These are phyloP conservation scores for Gyromitra esculenta DNA, from an alignment of 2,329 filamentous ascomycete genomes.

Conservation along the genomic window DNA sequence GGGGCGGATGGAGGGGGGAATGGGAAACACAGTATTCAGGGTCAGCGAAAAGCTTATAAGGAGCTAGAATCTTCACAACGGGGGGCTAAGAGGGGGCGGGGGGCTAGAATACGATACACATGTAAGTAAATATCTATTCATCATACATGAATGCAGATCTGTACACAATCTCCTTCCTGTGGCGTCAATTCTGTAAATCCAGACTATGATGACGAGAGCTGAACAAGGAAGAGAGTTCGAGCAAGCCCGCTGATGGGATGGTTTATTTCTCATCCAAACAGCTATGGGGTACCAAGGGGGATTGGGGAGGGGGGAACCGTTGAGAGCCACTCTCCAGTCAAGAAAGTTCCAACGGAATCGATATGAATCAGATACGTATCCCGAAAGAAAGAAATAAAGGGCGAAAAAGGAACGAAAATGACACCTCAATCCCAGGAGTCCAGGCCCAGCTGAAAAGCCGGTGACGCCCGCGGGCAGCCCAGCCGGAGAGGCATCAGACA, in stretches of 20 bases:
- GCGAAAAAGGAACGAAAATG: conserved; percentile 18
- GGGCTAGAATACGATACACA: conserved; percentile 27
- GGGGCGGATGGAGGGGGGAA: neutral
- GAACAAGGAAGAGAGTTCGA: conserved; percentile 1
- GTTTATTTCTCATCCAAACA: conserved; percentile 31
- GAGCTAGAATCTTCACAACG: neutral
- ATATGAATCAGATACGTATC: conserved; percentile 23
- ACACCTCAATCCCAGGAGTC: conserved; percentile 22
- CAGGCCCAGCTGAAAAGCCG: conserved; percentile 28
- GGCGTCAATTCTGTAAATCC: conserved; percentile 30
- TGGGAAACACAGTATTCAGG: conserved; percentile 16
- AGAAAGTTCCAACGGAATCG: conserved; percentile 8
- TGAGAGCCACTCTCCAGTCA: conserved; percentile 16
- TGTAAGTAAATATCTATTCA: conserved; percentile 10
- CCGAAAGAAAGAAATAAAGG: conserved; percentile 2
- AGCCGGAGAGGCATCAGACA: conserved; percentile 8
- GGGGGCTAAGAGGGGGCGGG: neutral
- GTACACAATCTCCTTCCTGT: conserved; percentile 12
- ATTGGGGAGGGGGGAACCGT: conserved; percentile 3
- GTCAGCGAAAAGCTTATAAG: conserved; percentile 37
- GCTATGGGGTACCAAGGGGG: neutral
- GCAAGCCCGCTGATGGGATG: conserved; percentile 8
- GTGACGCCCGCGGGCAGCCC: conserved; percentile 4
- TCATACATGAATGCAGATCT: conserved; percentile 10
- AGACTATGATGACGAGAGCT: conserved; percentile 26